These are phyloP conservation scores for Striga hermonthica DNA, from an alignment of 305 asterid genomes.

Conservation along the genomic window DNA sequence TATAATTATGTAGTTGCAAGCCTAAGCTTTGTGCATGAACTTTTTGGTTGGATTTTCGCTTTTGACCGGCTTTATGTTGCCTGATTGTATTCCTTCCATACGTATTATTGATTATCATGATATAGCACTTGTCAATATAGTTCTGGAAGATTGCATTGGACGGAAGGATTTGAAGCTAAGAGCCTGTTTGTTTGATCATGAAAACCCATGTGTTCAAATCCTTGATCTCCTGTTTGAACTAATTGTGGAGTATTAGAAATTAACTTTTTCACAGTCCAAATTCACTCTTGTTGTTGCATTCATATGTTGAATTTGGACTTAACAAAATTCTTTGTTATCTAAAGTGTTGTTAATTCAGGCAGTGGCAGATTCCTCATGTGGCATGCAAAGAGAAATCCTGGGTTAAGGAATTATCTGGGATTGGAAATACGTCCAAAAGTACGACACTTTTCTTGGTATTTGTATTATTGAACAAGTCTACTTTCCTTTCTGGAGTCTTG, in stretches of 20 bases:
- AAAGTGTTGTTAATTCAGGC: constrained; percentile 47
- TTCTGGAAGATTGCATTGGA: constrained; percentile 6
- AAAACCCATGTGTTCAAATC: neutral
- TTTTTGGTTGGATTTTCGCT: neutral
- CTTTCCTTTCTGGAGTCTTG: constrained; percentile 20
- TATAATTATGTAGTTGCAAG: no score
- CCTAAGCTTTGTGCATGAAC: no score
- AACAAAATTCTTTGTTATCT: constrained; percentile 8
- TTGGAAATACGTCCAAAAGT: constrained; percentile 89
- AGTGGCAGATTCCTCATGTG: constrained; percentile 86
- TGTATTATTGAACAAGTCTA: constrained; percentile 14
- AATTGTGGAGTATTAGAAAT: neutral
- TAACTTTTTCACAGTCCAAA: no score
- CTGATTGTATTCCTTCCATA: neutral
- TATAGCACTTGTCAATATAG: constrained; percentile 1
- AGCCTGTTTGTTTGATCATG: neutral
- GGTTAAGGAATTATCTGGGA: constrained; percentile 67
- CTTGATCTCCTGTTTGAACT: neutral
- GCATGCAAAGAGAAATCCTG: constrained; percentile 61
- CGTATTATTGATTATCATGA: constrained; percentile 16
- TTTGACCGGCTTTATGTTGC: neutral
- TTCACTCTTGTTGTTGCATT: neutral
- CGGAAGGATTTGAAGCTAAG: neutral
- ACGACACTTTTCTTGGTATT: constrained; percentile 35
- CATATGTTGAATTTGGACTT: neutral